Base-by-base conservation (phyloP, 257 asterid genomes). In the Lycium ferocissimum region DNA sequence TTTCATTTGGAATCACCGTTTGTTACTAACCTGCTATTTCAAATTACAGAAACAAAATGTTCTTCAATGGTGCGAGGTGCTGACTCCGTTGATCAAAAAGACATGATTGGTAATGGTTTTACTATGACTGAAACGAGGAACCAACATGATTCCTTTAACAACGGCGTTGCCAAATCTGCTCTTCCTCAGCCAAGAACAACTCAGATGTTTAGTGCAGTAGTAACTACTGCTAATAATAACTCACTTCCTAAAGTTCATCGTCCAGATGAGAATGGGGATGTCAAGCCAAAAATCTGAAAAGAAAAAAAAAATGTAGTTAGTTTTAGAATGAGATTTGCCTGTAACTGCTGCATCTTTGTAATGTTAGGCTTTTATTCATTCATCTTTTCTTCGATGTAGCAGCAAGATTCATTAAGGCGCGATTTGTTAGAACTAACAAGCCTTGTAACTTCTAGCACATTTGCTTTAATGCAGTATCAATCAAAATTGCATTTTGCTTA, bases 61-160 rank as follows among this genome's bases (percentile, higher is more conserved):
- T 92, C 97, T 61, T 91, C 92, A 17, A 85, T 92, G 89, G 94
- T 93, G 70, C 90, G 87, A 65, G 89, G 88, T 61, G 89, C 87
- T 51, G 92, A 89, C 80, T 91, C 91, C 4, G 87, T 86, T 83
- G 79, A 84, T 65, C 92, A 91, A 54, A 84, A 76, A 53, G 93
- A 90, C 71, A 20, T 35, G 37, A 47, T 85, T 78, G 86, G 87
- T 89, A 91, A 92, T 75, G 89, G 89, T 85, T 59, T 86, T 67
- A 72, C 90, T 83, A 89, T 85, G 89, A 83, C 57, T 14, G 93
- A 88, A 72, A 53, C 83, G 13, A 71, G 86, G 84, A 89, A 84
- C 88, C 94, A 82, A 80, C 89, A 92, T 51, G 93, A 85, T 85
- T 87, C 87, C 54, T 51, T 87, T 14, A 89, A 92, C 93, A 95